A percentile compares a stretch with the other conserved stretches of the same genome.
phyloP scores from a whole-genome alignment of 768 basidiomycete genomes.

The Mycena kentingensis region DNA sequence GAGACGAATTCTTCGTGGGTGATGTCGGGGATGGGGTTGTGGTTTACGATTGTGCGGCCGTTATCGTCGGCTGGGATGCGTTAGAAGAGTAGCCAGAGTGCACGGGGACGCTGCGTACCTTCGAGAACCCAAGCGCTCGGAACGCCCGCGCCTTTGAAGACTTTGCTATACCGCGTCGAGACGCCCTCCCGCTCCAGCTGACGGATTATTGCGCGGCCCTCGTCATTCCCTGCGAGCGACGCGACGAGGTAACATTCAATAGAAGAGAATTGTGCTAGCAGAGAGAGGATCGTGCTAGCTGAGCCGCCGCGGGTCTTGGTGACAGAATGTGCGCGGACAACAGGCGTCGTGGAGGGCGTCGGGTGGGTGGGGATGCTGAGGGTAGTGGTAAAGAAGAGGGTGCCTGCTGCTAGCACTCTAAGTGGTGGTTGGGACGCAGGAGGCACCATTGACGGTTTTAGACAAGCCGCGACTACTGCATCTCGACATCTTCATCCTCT shows the following conservation, averaged over 20 bases:
- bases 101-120: too few species aligned
- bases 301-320: slow-evolving; percentile 69
- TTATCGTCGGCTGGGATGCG: slow-evolving; percentile 50
- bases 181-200: slow-evolving; percentile 71
- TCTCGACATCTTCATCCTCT: slow-evolving; percentile 59
- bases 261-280: slow-evolving; percentile 69
- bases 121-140: slow-evolving; percentile 83
- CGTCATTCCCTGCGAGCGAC: slow-evolving; percentile 70
- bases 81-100: slow-evolving; percentile 22
- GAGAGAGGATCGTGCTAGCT: slow-evolving; percentile 66
- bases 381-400: slow-evolving; percentile 71
- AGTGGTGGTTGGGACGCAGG: too few species aligned
- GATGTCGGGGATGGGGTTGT: slow-evolving; percentile 85
- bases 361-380: slow-evolving; percentile 65
- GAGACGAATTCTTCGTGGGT: slow-evolving; percentile 87
- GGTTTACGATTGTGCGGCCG: slow-evolving; percentile 74
- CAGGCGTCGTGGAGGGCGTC: slow-evolving; percentile 44
- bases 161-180: slow-evolving; percentile 70
- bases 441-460: too few species aligned
- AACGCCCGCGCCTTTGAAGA: slow-evolving; percentile 71
- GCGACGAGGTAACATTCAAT: slow-evolving; percentile 74
- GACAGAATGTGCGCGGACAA: slow-evolving; percentile 72
- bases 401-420: neutral
- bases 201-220: slow-evolving; percentile 61
- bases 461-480: slow-evolving; percentile 48